phyloP scores from a whole-genome alignment of 2,329 filamentous ascomycete genomes.

The Fusarium lateritium region DNA sequence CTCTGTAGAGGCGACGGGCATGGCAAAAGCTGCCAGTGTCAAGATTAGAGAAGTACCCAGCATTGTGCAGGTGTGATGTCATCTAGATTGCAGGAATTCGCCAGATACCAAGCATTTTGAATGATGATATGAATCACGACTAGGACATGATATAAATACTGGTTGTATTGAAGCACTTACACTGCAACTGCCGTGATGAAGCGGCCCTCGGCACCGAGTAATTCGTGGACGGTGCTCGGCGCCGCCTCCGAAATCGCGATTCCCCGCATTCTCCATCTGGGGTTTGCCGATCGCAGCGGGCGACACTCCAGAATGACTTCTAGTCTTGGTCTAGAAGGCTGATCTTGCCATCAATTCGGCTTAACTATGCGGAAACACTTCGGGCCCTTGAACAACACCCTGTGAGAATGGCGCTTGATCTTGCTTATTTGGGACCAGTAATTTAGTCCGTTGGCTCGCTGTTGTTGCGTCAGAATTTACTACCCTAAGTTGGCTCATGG shows the following conservation, averaged over 20 bases:
- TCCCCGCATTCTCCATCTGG: slow-evolving; percentile 24
- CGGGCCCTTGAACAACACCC: background rate
- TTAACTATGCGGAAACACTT: slow-evolving; percentile 12
- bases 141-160: slow-evolving; percentile 5
- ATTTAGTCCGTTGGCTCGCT: too few species aligned
- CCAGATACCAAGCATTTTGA: too few species aligned
- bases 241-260: slow-evolving; percentile 25
- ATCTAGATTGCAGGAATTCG: background rate
- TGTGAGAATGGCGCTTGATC: background rate
- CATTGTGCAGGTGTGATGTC: slow-evolving; percentile 2
- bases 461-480: too few species aligned
- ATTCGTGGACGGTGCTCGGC: slow-evolving; percentile 14
- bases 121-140: background rate
- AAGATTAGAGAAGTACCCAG: slow-evolving; percentile 3
- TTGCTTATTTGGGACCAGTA: background rate
- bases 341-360: background rate
- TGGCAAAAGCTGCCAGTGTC: background rate
- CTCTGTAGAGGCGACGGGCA: background rate
- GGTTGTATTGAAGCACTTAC: background rate
- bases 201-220: slow-evolving; percentile 26
- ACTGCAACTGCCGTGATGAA: background rate
- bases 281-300: slow-evolving; percentile 23
- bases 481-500: too few species aligned
- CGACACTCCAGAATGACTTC: slow-evolving; percentile 16
- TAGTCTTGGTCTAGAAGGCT: background rate